Base-by-base conservation (phyloP, 1,284 basidiomycete species). In the Boletus semigastroideus region DNA sequence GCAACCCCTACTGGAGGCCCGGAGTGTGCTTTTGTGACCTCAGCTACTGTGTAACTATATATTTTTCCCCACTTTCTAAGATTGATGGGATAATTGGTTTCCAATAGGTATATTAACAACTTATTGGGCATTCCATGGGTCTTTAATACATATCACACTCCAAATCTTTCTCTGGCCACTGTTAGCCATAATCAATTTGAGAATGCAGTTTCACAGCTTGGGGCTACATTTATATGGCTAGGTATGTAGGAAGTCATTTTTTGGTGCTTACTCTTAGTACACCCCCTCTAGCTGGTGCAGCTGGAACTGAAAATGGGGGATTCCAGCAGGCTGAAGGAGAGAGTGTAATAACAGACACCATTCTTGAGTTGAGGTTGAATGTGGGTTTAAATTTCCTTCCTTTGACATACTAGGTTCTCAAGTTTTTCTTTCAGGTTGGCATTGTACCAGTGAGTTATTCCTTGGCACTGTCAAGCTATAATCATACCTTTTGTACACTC, bases 311-410 rank as follows among this genome's bases (percentile, higher is more conserved):
- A n/a, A 36, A 30, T 31, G 30, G 36, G 34, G 19, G 36, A 7
- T 38, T 48, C 34, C 25, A 36, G 1, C 30, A 41, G 11, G 2
- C 5, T 13, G 17, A 38, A 13, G 44, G 39, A 3, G 30, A 16
- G 1, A 61, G 48, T 11, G 8, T 22, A 7, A 39, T 47, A 14
- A 38, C n/a, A 2, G 11, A 43, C 17, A 0, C 13, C 1, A 9
- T 47, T 2, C 49, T 59, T 31, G 20, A 25, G 13, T 22, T 49
- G 6, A 59, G 52, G 31, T 39, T 61, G 5, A 61, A 61, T 53
- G 58, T 59, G 38, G 41, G 55, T 8, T 16, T 28, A 25, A 6
- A 25, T 20, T 46, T 45, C 46, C 53, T 43, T 13, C 17, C 17
- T n/a, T 36, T 36, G 6, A 7, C 22, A 27, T 31, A 33, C 25